A percentile compares a stretch with the other conserved stretches of the same genome.
phyloP scores from a whole-genome alignment of 441 rosid genomes.

The Bruguiera hainesii region DNA sequence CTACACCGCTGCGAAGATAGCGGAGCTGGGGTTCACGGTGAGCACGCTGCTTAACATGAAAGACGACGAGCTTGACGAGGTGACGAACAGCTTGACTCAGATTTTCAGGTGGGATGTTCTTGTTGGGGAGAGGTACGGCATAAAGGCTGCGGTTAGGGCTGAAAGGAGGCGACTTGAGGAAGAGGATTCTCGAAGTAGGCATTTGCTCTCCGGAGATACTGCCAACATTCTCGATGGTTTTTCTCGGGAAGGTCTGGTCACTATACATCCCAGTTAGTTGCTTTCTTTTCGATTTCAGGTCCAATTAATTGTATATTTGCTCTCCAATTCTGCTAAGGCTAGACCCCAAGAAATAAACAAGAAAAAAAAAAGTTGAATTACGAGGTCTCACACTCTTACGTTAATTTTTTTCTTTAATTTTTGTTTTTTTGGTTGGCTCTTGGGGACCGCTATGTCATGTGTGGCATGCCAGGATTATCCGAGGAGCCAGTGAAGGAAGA shows the following conservation, averaged over 20 bases:
- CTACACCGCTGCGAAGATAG: slow-evolving; percentile 80
- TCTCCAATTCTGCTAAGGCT: not conserved
- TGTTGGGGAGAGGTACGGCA: slow-evolving; percentile 87
- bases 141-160: slow-evolving; percentile 90
- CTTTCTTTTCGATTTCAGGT: no score
- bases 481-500: slow-evolving; percentile 82
- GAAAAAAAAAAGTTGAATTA: no score
- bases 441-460: not conserved
- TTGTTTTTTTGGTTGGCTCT: no score
- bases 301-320: not conserved
- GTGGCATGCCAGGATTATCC: slow-evolving; percentile 50
- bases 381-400: no score
- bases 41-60: slow-evolving; percentile 82
- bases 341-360: not conserved
- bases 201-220: slow-evolving; percentile 43
- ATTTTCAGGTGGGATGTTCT: slow-evolving; percentile 88
- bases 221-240: slow-evolving; percentile 66
- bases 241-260: slow-evolving; percentile 72
- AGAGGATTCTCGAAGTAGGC: slow-evolving; percentile 58
- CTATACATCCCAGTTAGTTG: no score
- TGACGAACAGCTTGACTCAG: slow-evolving; percentile 87
- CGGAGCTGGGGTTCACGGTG: slow-evolving; percentile 90
- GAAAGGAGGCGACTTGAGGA: slow-evolving; percentile 71
- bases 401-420: no score
- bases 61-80: slow-evolving; percentile 93